Conservation (phyloP, 305 asterid species). For the Fraxinus greggii region DNA sequence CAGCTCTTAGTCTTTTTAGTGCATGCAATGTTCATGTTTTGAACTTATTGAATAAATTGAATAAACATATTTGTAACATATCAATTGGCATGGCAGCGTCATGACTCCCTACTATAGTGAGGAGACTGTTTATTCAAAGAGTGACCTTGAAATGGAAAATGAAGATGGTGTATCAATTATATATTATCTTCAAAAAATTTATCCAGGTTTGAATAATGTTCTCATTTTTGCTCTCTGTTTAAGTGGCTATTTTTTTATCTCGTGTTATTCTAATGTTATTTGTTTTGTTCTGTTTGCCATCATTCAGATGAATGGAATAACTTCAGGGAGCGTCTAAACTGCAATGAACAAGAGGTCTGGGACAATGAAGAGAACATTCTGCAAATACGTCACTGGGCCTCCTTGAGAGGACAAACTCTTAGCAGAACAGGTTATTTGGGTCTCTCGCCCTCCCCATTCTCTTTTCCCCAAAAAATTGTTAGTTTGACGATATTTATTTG, state of each 20-base stretch:
- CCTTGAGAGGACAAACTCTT: slow-evolving; percentile 98
- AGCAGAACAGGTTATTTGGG: slow-evolving; percentile 73
- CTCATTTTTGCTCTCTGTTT: slow-evolving; percentile 28
- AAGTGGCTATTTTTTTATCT: slow-evolving; percentile 6
- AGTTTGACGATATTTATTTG: slow-evolving; percentile 21
- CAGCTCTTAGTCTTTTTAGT: slow-evolving; percentile 23
- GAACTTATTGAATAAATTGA: slow-evolving; percentile 2
- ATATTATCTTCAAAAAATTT: slow-evolving; percentile 84
- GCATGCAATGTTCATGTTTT: background rate
- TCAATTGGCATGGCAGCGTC: slow-evolving; percentile 63
- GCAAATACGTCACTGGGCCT: slow-evolving; percentile 99
- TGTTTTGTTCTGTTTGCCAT: slow-evolving; percentile 17
- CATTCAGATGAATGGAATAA: slow-evolving; percentile 94
- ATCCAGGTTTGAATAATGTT: slow-evolving; percentile 69
- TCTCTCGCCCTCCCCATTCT: background rate
- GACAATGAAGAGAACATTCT: slow-evolving; percentile 85
- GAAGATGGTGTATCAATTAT: slow-evolving; percentile 96
- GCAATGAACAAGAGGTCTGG: slow-evolving; percentile 69
- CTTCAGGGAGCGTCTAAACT: slow-evolving; percentile 86
- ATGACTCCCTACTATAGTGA: slow-evolving; percentile 98
- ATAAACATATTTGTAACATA: slow-evolving; percentile 19
- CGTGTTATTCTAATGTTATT: slow-evolving; percentile 16
- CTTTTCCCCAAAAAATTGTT: slow-evolving; percentile 24
- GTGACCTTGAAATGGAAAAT: slow-evolving; percentile 95
- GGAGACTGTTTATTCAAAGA: slow-evolving; percentile 95